phyloP scores from a whole-genome alignment of 179 eudicot genomes.

The Drosera spatulata region DNA sequence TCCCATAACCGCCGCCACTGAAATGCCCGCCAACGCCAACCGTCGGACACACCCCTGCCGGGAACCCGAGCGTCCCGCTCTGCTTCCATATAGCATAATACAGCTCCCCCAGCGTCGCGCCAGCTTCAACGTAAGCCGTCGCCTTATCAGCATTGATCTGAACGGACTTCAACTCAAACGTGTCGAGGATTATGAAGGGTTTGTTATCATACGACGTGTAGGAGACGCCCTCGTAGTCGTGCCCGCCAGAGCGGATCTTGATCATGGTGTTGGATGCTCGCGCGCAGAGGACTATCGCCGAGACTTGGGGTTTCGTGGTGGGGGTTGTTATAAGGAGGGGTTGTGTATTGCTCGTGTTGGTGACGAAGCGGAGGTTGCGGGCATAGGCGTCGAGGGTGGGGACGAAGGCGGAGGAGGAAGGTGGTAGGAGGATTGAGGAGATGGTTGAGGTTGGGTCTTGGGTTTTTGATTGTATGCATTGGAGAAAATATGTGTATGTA shows the following conservation, averaged over 20 bases:
- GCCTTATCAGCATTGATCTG: background rate
- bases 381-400: slow-evolving; percentile 1
- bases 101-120: slow-evolving; percentile 9
- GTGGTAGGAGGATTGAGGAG: slow-evolving; percentile 2
- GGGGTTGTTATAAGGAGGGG: slow-evolving; percentile 19
- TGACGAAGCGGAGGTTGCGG: slow-evolving; percentile 8
- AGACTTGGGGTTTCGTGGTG: slow-evolving; percentile 6
- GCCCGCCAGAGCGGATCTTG: slow-evolving; percentile 3
- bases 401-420: slow-evolving; percentile 7
- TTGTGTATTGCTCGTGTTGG: background rate
- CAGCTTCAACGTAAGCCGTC: slow-evolving; percentile 8
- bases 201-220: slow-evolving; percentile 3
- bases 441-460: background rate
- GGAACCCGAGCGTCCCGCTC: slow-evolving; percentile 10
- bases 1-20: slow-evolving; percentile 22
- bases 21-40: slow-evolving; percentile 31
- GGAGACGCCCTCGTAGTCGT: slow-evolving; percentile 18
- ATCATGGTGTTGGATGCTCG: background rate
- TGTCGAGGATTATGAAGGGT: slow-evolving; percentile 17
- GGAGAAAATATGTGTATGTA: background rate
- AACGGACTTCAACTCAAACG: slow-evolving; percentile 7
- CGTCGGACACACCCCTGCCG: slow-evolving; percentile 22
- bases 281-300: slow-evolving; percentile 7
- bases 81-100: slow-evolving; percentile 9
- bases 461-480: background rate